A percentile compares a stretch with the other conserved stretches of the same genome.
These are phyloP conservation scores for Rugonectria rugulosa DNA, from an alignment of 2,329 filamentous ascomycete species.

Conservation along the genomic window DNA sequence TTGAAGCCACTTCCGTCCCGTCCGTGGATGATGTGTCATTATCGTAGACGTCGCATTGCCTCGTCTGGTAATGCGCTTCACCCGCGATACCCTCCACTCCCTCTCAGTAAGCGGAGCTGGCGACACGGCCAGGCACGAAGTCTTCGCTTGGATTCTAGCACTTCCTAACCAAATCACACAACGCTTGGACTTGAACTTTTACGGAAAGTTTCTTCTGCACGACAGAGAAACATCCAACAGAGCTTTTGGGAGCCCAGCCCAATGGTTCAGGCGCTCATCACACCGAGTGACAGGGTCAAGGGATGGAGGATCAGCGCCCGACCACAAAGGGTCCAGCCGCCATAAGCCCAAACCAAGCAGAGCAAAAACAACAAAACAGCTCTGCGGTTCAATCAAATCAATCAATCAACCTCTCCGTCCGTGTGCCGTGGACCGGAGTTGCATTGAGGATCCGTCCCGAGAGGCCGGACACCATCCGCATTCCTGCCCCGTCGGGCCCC, in stretches of 20 bases:
- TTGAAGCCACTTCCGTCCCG: not conserved
- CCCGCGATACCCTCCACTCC: not conserved
- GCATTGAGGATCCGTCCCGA: conserved; percentile 29
- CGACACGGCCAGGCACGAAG: not conserved
- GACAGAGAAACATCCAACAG: conserved; percentile 8
- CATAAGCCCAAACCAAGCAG: conserved; percentile 9
- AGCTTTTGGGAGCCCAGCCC: conserved; percentile 36
- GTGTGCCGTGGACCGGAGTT: conserved; percentile 25
- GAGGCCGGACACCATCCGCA: conserved; percentile 30
- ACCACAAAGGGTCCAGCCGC: conserved; percentile 23
- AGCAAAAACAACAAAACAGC: conserved; percentile 9
- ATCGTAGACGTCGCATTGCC: not conserved
- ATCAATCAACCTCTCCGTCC: not conserved
- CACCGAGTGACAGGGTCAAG: conserved; percentile 32
- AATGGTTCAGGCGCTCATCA: conserved; percentile 33
- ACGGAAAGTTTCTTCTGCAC: conserved; percentile 1
- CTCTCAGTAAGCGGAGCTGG: not conserved
- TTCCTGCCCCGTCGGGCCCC: conserved; percentile 14
- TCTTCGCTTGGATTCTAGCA: too few relatives aligned
- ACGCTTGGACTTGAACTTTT: not conserved
- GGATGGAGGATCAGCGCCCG: conserved; percentile 21
- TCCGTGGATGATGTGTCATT: not conserved
- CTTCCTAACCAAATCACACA: too few relatives aligned
- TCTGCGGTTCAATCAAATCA: conserved; percentile 12
- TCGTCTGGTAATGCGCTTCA: not conserved